Conservation (phyloP, 371 early-diverging fungal species). For the Quaeritorhiza haematococci region DNA sequence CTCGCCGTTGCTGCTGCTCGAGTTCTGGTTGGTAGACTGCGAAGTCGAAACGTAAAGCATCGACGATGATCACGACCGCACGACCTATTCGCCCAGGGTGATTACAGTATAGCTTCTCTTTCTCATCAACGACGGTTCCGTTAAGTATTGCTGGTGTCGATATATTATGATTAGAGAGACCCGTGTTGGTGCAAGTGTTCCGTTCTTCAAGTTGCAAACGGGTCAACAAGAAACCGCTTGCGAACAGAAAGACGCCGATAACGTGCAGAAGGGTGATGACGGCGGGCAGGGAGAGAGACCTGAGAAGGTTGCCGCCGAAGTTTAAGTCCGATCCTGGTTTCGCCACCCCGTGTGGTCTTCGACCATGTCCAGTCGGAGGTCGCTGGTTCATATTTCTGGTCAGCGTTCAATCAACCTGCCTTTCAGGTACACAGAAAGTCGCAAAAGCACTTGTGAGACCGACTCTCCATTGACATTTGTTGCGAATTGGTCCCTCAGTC, state of each 20-base stretch:
- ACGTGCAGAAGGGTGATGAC: slow-evolving; percentile 11
- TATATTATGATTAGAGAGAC: neutral
- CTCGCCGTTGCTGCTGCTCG: slow-evolving; percentile 8
- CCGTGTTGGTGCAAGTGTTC: slow-evolving; percentile 34
- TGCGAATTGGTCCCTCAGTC: too few species aligned
- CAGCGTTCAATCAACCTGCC: too few species aligned
- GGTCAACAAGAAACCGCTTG: slow-evolving; percentile 78
- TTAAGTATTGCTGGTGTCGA: neutral
- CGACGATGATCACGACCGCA: slow-evolving; percentile 76
- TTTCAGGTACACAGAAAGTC: too few species aligned
- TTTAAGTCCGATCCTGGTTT: too few species aligned
- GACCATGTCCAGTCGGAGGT: too few species aligned
- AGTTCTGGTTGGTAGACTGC: slow-evolving; percentile 27
- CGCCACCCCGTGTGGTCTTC: too few species aligned
- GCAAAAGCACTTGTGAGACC: too few species aligned
- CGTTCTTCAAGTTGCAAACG: slow-evolving; percentile 63
- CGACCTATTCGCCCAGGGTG: slow-evolving; percentile 57
- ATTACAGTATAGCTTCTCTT: slow-evolving; percentile 44
- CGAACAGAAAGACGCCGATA: slow-evolving; percentile 60
- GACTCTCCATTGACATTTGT: too few species aligned
- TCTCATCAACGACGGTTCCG: neutral
- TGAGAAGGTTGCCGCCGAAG: neutral
- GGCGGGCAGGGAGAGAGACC: neutral
- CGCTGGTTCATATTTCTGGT: too few species aligned
- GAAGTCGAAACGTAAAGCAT: slow-evolving; percentile 89